A percentile compares a stretch with the other conserved stretches of the same genome.
phyloP scores from a whole-genome alignment of 768 basidiomycete genomes.

The Lactarius hengduanensis region DNA sequence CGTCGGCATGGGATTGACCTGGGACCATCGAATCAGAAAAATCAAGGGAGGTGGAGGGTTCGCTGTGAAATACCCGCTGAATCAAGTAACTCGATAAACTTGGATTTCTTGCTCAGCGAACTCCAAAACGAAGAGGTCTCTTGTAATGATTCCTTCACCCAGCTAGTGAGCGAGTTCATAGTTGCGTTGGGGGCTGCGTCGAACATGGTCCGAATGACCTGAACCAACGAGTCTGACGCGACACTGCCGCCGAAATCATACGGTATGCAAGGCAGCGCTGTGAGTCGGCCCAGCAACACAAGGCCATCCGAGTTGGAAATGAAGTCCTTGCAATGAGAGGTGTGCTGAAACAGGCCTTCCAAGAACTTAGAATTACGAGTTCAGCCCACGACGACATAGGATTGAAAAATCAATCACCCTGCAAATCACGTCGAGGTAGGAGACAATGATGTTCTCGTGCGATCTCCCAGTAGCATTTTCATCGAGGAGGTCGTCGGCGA shows the following conservation, averaged over 20 bases:
- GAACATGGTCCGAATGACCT: conserved; percentile 84
- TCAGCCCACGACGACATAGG: neutral
- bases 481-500: conserved; percentile 21
- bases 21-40: conserved; percentile 18
- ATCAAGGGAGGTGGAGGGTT: neutral
- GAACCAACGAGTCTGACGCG: conserved; percentile 83
- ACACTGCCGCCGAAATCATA: conserved; percentile 85
- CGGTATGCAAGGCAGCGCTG: conserved; percentile 82
- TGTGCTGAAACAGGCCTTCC: conserved; percentile 92
- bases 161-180: conserved; percentile 61
- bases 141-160: conserved; percentile 67
- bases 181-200: conserved; percentile 82
- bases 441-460: conserved; percentile 75
- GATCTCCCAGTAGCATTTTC: conserved; percentile 38
- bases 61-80: conserved; percentile 32
- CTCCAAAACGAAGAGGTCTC: conserved; percentile 76
- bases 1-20: conserved; percentile 49
- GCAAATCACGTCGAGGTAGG: conserved; percentile 76
- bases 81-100: conserved; percentile 63
- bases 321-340: conserved; percentile 88
- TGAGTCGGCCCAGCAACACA: conserved; percentile 68
- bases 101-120: conserved; percentile 51
- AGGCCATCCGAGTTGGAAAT: conserved; percentile 72
- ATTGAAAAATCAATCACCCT: conserved; percentile 48
- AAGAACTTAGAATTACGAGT: conserved; percentile 60